A percentile compares a stretch with the other conserved stretches of the same genome.
Conservation (phyloP, 176 grass and related monocot species). For the Metroxylon sagu region DNA sequence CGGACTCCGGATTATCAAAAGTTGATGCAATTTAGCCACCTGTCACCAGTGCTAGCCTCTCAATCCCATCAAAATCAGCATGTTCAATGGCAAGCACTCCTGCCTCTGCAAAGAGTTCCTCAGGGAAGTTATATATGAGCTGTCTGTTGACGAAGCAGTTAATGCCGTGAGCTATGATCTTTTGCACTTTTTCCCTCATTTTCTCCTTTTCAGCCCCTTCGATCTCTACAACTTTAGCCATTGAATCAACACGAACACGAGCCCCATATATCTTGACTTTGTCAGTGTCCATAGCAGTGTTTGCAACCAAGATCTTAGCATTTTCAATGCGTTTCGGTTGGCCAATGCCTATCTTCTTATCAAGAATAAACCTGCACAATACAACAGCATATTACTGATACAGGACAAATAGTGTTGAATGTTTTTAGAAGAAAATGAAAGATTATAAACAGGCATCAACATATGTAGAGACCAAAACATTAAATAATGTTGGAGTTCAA, state of each 20-base stretch:
- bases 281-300: constrained; percentile 98
- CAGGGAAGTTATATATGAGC: constrained; percentile 94
- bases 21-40: constrained; percentile 95
- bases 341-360: constrained; percentile 97
- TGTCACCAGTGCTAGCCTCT: constrained; percentile 77
- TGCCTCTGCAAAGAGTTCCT: constrained; percentile 91
- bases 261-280: constrained; percentile 99
- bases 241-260: constrained; percentile 81
- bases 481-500: no score
- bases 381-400: neutral
- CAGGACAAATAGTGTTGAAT: no score
- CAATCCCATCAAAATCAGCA: constrained; percentile 96
- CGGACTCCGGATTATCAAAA: constrained; percentile 89
- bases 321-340: constrained; percentile 91
- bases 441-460: no score
- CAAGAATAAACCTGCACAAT: constrained; percentile 78
- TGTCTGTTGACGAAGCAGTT: constrained; percentile 94
- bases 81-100: constrained; percentile 88
- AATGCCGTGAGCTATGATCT: constrained; percentile 80
- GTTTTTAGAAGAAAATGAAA: no score
- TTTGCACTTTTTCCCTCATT: constrained; percentile 94
- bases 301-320: constrained; percentile 92
- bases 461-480: no score
- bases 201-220: constrained; percentile 94
- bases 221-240: constrained; percentile 87